Conservation (phyloP, 768 basidiomycete species). For the Collybia sordida region DNA sequence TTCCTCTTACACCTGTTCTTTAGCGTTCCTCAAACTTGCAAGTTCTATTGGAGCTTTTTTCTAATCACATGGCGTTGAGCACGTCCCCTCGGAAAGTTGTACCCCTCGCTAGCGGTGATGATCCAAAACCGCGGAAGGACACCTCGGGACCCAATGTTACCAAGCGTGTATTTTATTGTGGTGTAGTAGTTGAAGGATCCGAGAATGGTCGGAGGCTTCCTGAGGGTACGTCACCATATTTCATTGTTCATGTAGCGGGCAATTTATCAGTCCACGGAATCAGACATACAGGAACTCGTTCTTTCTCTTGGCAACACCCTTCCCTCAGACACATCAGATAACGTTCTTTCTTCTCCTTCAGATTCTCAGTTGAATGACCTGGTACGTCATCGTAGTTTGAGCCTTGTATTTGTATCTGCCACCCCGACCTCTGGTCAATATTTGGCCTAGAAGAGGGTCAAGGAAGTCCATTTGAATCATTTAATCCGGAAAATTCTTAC, state of each 20-base stretch:
- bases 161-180: slow-evolving; percentile 85
- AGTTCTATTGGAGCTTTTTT: slow-evolving; percentile 5
- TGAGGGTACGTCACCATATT: slow-evolving; percentile 46
- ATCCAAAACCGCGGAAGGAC: slow-evolving; percentile 42
- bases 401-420: neutral
- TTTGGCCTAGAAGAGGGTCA: neutral
- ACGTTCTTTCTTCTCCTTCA: slow-evolving; percentile 43
- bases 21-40: slow-evolving; percentile 1
- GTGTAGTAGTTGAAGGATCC: slow-evolving; percentile 85
- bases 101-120: slow-evolving; percentile 71
- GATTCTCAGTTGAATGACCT: slow-evolving; percentile 35
- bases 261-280: slow-evolving; percentile 8
- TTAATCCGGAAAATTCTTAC: neutral
- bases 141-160: slow-evolving; percentile 48
- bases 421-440: neutral
- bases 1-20: neutral
- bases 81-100: slow-evolving; percentile 73
- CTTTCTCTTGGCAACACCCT: slow-evolving; percentile 74
- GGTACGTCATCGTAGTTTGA: slow-evolving; percentile 26
- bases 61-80: slow-evolving; percentile 55
- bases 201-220: slow-evolving; percentile 68
- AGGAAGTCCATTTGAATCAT: no score
- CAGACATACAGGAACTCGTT: slow-evolving; percentile 80
- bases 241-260: slow-evolving; percentile 3
- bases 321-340: slow-evolving; percentile 46